Percentiles rank a stretch among this genome's conserved stretches.
phyloP scores from a whole-genome alignment of 768 basidiomycete species.

The Lentinula guzmanii region DNA sequence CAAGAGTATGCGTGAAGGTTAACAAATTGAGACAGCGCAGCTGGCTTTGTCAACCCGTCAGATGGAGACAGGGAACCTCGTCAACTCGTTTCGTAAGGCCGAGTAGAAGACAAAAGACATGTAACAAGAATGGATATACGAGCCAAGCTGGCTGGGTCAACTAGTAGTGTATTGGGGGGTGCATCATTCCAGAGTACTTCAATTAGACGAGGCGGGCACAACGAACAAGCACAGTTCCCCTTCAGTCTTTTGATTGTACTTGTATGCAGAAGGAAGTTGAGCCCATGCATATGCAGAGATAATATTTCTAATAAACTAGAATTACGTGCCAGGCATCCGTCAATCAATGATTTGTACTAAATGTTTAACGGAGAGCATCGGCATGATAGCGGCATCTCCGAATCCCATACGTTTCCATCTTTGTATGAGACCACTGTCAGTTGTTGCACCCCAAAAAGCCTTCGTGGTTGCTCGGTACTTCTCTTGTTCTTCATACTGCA shows the following conservation, averaged over 20 bases:
- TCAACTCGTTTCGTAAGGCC: too few species aligned
- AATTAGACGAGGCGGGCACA: neutral
- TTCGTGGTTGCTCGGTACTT: too few species aligned
- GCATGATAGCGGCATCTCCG: too few species aligned
- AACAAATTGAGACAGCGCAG: neutral
- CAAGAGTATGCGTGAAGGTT: neutral
- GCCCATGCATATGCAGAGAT: too few species aligned
- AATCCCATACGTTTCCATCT: neutral
- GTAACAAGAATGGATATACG: too few species aligned
- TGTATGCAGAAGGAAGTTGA: too few species aligned
- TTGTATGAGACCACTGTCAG: neutral
- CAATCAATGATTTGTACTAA: neutral
- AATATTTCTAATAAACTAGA: too few species aligned
- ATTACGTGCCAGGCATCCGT: neutral
- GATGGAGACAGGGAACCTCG: neutral
- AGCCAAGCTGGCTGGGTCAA: too few species aligned
- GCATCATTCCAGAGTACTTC: neutral
- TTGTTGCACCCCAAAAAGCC: neutral
- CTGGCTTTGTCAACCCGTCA: neutral
- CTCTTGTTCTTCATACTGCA: neutral
- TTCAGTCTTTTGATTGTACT: too few species aligned
- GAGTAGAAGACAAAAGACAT: too few species aligned
- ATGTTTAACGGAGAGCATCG: too few species aligned
- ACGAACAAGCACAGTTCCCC: neutral
- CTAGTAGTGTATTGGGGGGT: neutral